These are phyloP conservation scores for Lavandula angustifolia DNA, from an alignment of 257 asterid species.

Conservation along the genomic window DNA sequence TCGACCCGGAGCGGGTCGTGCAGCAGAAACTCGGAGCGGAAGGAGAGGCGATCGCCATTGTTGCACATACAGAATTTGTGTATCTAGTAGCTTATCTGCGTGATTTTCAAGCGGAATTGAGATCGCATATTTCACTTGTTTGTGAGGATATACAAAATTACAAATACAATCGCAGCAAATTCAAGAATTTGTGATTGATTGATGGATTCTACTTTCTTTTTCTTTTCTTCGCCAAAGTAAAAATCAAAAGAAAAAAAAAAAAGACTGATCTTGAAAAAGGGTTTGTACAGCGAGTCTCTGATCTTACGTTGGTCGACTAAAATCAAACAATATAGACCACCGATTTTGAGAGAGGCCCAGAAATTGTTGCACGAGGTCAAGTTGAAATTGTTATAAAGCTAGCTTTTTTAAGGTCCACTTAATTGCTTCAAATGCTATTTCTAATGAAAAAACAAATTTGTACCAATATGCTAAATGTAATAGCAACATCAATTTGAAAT, in stretches of 20 bases:
- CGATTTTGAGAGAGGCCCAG: slow-evolving; percentile 4
- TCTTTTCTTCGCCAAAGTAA: neutral
- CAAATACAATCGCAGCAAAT: neutral
- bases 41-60: slow-evolving; percentile 78
- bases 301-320: slow-evolving; percentile 26
- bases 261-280: no score
- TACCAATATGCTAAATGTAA: no score
- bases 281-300: no score
- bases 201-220: neutral
- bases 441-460: no score
- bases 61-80: neutral
- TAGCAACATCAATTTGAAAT: no score
- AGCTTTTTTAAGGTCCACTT: slow-evolving; percentile 23
- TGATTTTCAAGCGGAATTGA: slow-evolving; percentile 25
- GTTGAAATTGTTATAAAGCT: neutral
- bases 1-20: slow-evolving; percentile 31
- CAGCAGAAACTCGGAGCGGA: slow-evolving; percentile 58
- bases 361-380: no score
- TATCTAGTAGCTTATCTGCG: neutral
- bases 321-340: slow-evolving; percentile 33
- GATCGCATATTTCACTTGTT: slow-evolving; percentile 25
- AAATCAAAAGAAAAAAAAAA: no score
- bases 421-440: neutral
- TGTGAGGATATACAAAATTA: neutral
- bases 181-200: neutral